Evolutionary conservation across 2,329 filamentous ascomycete species (phyloP).

Genomic region (Penicillium sp.): DNA sequence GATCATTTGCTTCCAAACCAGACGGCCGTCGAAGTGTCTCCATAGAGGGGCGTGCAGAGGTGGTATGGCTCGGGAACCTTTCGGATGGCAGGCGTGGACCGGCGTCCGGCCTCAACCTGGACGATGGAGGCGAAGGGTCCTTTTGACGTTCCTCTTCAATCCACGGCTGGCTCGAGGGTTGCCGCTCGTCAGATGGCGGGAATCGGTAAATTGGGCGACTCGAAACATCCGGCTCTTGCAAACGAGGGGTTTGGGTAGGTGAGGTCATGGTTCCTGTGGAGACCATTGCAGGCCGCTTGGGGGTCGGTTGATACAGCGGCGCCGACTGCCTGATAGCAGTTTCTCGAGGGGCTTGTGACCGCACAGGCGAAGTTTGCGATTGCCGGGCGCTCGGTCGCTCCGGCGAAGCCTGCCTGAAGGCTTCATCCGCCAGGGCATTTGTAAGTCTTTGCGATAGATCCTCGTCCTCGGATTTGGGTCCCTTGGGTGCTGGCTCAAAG

Average conservation of each 20-base stretch:
- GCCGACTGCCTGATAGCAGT: slow-evolving; percentile 26
- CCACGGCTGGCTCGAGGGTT: slow-evolving; percentile 49
- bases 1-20: slow-evolving; percentile 56
- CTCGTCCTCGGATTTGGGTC: slow-evolving; percentile 43
- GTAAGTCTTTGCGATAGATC: slow-evolving; percentile 63
- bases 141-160: slow-evolving; percentile 28
- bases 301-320: slow-evolving; percentile 40
- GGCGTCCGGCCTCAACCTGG: slow-evolving; percentile 40
- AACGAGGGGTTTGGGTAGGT: slow-evolving; percentile 41
- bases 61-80: slow-evolving; percentile 50
- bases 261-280: slow-evolving; percentile 78
- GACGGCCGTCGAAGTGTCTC: slow-evolving; percentile 61
- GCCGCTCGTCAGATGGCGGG: slow-evolving; percentile 43
- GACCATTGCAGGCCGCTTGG: slow-evolving; percentile 52
- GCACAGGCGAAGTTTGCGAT: slow-evolving; percentile 25
- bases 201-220: slow-evolving; percentile 52
- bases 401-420: slow-evolving; percentile 53
- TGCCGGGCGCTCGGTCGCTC: slow-evolving; percentile 30
- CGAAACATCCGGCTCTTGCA: slow-evolving; percentile 26
- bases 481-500: slow-evolving; percentile 58
- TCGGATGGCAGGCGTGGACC: slow-evolving; percentile 49
- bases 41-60: slow-evolving; percentile 62
- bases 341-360: slow-evolving; percentile 23
- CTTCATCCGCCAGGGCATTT: slow-evolving; percentile 76
- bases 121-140: slow-evolving; percentile 32